A percentile compares a stretch with the other conserved stretches of the same genome.
phyloP scores from a whole-genome alignment of 2,329 filamentous ascomycete species.

The Ascosphaera apis region DNA sequence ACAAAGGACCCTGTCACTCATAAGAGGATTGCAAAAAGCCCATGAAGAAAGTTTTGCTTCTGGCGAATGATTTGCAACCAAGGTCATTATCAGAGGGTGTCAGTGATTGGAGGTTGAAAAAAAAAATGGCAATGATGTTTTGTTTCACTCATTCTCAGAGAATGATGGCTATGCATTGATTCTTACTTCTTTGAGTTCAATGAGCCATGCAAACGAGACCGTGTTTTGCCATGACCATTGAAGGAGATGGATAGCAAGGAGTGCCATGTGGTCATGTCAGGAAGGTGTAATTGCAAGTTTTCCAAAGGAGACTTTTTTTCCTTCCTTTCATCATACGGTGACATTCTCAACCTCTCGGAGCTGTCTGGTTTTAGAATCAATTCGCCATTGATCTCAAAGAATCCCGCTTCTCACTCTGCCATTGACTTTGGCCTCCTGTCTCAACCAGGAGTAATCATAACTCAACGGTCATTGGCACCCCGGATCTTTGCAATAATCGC shows the following conservation, averaged over 20 bases:
- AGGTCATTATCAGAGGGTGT: not conserved
- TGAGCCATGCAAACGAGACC: not conserved
- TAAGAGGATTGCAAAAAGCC: too few relatives aligned
- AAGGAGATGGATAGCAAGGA: not conserved
- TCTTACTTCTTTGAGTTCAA: not conserved
- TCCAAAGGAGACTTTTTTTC: too few relatives aligned
- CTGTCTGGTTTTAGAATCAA: not conserved
- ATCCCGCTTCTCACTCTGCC: too few relatives aligned
- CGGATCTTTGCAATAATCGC: not conserved
- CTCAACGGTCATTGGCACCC: not conserved
- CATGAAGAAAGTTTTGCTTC: too few relatives aligned
- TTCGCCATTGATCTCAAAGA: not conserved
- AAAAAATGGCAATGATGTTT: not conserved
- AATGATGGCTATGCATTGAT: not conserved
- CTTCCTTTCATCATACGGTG: not conserved
- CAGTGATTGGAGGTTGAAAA: not conserved
- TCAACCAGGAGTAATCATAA: not conserved
- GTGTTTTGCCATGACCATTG: not conserved
- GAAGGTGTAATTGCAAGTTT: not conserved
- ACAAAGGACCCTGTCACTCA: too few relatives aligned
- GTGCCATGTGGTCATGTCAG: not conserved
- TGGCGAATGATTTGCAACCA: not conserved
- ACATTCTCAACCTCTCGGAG: not conserved
- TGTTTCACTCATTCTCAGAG: not conserved
- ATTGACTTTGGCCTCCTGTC: too few relatives aligned